A percentile compares a stretch with the other conserved stretches of the same genome.
phyloP scores from a whole-genome alignment of 2,329 filamentous ascomycete genomes.

The Cercospora sp. region DNA sequence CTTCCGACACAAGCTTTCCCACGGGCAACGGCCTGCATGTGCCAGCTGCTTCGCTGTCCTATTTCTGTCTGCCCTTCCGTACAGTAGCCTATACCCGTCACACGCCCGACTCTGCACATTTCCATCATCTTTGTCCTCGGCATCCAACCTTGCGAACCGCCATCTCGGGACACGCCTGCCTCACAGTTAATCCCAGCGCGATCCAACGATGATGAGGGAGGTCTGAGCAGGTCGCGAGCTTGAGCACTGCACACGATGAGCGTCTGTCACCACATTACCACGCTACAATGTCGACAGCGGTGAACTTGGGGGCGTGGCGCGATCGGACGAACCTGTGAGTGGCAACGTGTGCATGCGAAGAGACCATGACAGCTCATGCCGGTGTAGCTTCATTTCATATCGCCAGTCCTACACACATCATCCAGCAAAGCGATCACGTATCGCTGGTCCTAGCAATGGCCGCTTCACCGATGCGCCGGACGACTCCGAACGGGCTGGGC shows the following conservation, averaged over 20 bases:
- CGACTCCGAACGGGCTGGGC: constrained; percentile 66
- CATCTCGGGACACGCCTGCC: background rate
- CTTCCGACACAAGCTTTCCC: constrained; percentile 7
- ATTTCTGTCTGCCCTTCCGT: background rate
- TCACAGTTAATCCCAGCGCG: background rate
- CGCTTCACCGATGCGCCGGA: constrained; percentile 47
- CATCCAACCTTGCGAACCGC: background rate
- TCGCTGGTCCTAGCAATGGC: constrained; percentile 50
- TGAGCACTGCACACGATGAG: constrained; percentile 18
- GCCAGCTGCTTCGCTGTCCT: constrained; percentile 10
- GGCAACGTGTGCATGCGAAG: background rate
- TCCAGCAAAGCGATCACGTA: constrained; percentile 73
- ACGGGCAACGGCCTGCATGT: background rate
- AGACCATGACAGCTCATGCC: constrained; percentile 10
- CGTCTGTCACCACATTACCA: constrained; percentile 12
- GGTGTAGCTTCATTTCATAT: constrained; percentile 88
- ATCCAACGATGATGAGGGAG: constrained; percentile 6
- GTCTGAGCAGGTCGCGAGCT: constrained; percentile 1
- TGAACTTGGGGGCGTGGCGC: constrained; percentile 66
- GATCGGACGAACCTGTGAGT: constrained; percentile 96
- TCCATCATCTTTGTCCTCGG: background rate
- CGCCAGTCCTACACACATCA: constrained; percentile 97
- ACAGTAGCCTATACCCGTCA: background rate
- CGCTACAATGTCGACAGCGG: constrained; percentile 24
- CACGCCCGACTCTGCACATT: background rate